A percentile compares a stretch with the other conserved stretches of the same genome.
phyloP scores from a whole-genome alignment of 345 rosid species.

The Citrus mangshanensis region DNA sequence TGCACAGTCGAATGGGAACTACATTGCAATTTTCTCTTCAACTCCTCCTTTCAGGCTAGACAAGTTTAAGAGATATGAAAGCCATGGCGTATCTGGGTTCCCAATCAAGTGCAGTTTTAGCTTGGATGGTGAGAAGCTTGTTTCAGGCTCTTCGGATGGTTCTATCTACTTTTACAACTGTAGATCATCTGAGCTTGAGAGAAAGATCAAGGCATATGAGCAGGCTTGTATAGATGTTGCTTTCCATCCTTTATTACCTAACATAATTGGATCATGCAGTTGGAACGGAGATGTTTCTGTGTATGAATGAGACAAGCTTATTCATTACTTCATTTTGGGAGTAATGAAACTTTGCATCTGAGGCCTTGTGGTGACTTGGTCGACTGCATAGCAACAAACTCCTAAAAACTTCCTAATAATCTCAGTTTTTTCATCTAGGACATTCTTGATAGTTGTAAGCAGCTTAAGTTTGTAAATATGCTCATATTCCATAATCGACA shows the following conservation, averaged over 20 bases:
- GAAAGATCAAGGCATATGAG: slow-evolving; percentile 60
- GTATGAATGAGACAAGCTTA: slow-evolving; percentile 22
- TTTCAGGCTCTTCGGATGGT: slow-evolving; percentile 79
- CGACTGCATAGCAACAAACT: background rate
- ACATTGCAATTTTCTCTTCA: slow-evolving; percentile 78
- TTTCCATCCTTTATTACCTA: slow-evolving; percentile 61
- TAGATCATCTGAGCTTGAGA: slow-evolving; percentile 43
- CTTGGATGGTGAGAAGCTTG: slow-evolving; percentile 59
- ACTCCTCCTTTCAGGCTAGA: slow-evolving; percentile 77
- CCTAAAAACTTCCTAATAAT: background rate
- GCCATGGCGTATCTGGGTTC: slow-evolving; percentile 80
- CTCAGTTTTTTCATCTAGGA: background rate
- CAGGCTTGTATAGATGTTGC: slow-evolving; percentile 66
- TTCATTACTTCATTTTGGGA: background rate
- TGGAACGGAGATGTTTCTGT: slow-evolving; percentile 73
- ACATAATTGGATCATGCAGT: slow-evolving; percentile 68
- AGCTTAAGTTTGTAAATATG: background rate
- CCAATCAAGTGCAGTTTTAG: slow-evolving; percentile 80
- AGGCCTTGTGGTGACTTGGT: background rate
- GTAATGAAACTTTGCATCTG: background rate
- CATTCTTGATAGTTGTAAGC: background rate
- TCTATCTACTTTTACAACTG: slow-evolving; percentile 53
- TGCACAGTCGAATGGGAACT: slow-evolving; percentile 87
- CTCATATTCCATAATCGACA: background rate
- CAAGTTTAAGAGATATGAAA: slow-evolving; percentile 69